phyloP scores from a whole-genome alignment of 176 grass and related monocot genomes.

The Dactylis glomerata region DNA sequence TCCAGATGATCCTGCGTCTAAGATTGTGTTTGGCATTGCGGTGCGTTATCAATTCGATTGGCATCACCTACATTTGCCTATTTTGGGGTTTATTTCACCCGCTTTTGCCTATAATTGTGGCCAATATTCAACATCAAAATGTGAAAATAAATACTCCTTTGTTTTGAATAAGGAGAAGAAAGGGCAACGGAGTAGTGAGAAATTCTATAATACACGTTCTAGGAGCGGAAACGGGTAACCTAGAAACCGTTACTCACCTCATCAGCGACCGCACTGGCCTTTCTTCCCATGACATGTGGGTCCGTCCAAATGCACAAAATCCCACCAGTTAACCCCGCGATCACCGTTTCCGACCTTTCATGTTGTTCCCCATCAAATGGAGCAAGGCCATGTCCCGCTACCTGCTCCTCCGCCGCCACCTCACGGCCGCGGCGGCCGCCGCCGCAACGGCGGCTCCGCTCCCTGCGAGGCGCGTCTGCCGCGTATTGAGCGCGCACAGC shows the following conservation, averaged over 20 bases:
- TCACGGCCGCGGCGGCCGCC: neutral
- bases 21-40: no score
- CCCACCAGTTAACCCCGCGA: neutral
- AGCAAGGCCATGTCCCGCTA: constrained; percentile 4
- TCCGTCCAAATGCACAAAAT: neutral
- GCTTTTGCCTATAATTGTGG: no score
- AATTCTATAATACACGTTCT: no score
- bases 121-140: no score
- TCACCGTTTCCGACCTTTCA: neutral
- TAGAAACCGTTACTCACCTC: neutral
- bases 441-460: neutral
- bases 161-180: no score
- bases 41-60: no score
- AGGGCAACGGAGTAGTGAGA: no score
- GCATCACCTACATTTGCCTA: no score
- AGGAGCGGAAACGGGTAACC: no score
- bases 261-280: neutral
- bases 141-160: no score
- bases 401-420: constrained; percentile 23
- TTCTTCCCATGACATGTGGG: neutral
- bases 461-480: neutral
- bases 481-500: neutral
- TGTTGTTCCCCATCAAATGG: constrained; percentile 17
- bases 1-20: no score
- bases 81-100: no score